Evolutionary conservation across 140 eudicot genomes (phyloP), one percentile per base, ranked within the genome.

Genomic region (Anethum foeniculum): DNA sequence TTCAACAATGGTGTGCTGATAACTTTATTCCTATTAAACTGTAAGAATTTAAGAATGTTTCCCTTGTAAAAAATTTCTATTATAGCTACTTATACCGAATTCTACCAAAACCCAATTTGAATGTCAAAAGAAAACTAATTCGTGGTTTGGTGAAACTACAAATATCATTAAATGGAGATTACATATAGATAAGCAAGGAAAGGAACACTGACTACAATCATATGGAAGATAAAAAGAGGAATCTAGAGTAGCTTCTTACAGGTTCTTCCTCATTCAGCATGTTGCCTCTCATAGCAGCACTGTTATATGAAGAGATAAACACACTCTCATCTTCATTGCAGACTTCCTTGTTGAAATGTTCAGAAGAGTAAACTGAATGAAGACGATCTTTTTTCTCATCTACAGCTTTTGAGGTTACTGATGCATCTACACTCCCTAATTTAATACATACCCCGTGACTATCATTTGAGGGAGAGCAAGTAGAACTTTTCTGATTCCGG

Each of bases 221-320:
- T 3, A 9, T 3, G 19, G 34, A 74, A 44, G 21, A 3, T 4
- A 21, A 13, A 23, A 47, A 6, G 34, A 47, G 32, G 34, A 27
- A 27, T 27, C 28, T 15, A 71, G 48, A 68, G 60, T 19, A 82
- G 51, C 74, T 64, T 62, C 98, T 90, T 86, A 93, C 98, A 85
- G 49, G 75, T 84, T 85, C 87, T 79, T 84, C 76, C 27, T 73
- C 81, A 58, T 83, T 72, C 36, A 82, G 83, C 71, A 77, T 75
- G 85, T 73, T 79, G 72, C 78, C 75, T 52, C 79, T 81, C 28
- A n/a, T 80, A 56, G 77, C 41, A 65, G 38, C 46, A 76, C 76
- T 79, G 56, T 80, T 81, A 43, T 58, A 32, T 46, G 85, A 73
- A 81, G 82, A 77, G n/a, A 79, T 32, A 75, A 25, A 75, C 34